Evolutionary conservation across 2,329 filamentous ascomycete genomes (phyloP), one percentile per base, ranked within the genome.

Genomic region (Ophioceras dolichostomum): DNA sequence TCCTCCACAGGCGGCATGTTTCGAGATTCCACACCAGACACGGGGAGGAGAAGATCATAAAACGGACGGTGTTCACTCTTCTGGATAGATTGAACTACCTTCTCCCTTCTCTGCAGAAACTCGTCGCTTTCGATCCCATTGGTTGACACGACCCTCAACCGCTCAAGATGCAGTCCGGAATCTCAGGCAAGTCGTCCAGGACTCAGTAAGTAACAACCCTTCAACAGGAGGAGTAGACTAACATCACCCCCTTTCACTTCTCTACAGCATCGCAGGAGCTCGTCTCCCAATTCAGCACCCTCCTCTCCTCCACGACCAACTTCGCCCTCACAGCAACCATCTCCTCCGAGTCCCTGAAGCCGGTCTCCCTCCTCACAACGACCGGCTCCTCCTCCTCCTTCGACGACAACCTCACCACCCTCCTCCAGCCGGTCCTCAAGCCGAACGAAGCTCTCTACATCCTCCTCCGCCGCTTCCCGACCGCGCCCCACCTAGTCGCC

Each of bases 181-280:
- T 86, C 49, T 75, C 79, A 60, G 80, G 80, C 80, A 66, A 36
- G 51, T 34, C 22, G 22, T 26, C 12, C 22, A 12, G 12, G 22
- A 26, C 8, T 26, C 22, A 26, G n/a, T n/a, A n/a, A n/a, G n/a
- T n/a, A n/a, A n/a, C n/a, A n/a, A n/a, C n/a, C n/a, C n/a, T n/a
- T n/a, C n/a, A n/a, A n/a, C n/a, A n/a, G n/a, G n/a, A n/a, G n/a
- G n/a, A n/a, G n/a, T n/a, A n/a, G n/a, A n/a, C n/a, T n/a, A n/a
- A n/a, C n/a, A n/a, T n/a, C n/a, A n/a, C n/a, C n/a, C n/a, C n/a
- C n/a, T n/a, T n/a, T n/a, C n/a, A n/a, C n/a, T n/a, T n/a, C n/a
- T n/a, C n/a, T n/a, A n/a, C 53, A 84, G 85, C 81, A 46, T 88
- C 84, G 39, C 60, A 79, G 60, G 84, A 89, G 68, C 79, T 91